Evolutionary conservation across 371 early-diverging fungal genomes (phyloP).

Genomic region (Rhizopus stolonifer): DNA sequence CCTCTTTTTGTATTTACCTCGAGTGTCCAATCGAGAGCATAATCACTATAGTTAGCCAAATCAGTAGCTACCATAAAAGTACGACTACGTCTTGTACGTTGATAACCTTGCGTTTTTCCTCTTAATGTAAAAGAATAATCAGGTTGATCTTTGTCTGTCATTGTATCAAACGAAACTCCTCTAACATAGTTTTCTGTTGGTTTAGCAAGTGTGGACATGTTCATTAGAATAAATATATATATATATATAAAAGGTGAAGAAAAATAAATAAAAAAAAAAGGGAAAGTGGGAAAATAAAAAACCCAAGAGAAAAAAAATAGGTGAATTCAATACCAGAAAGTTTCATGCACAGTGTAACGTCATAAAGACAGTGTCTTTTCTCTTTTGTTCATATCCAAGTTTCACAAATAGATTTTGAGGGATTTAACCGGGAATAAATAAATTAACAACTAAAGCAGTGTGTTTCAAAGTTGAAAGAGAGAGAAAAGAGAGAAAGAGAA

Average conservation of each 20-base stretch:
- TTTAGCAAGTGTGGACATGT: conserved; percentile 1
- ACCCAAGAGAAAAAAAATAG: neutral
- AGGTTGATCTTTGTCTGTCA: conserved; percentile 55
- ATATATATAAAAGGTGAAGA: neutral
- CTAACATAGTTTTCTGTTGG: conserved; percentile 42
- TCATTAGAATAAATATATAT: neutral
- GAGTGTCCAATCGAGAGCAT: conserved; percentile 59
- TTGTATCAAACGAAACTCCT: conserved; percentile 62
- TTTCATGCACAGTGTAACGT: conserved; percentile 4
- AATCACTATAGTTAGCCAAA: conserved; percentile 58
- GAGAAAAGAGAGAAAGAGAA: no score
- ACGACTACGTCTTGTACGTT: conserved; percentile 47
- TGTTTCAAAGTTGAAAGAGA: no score
- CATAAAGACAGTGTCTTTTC: neutral
- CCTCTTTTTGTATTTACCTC: conserved; percentile 28
- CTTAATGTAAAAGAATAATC: conserved; percentile 58
- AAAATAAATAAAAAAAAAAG: neutral
- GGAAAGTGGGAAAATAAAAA: neutral
- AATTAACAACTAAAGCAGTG: no score
- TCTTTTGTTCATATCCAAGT: neutral
- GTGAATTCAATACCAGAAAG: conserved; percentile 3
- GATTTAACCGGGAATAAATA: no score
- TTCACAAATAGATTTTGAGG: neutral
- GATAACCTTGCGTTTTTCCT: conserved; percentile 54
- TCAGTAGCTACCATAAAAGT: conserved; percentile 64